phyloP scores from a whole-genome alignment of 805 yeast genomes.

The Candida awuae region DNA sequence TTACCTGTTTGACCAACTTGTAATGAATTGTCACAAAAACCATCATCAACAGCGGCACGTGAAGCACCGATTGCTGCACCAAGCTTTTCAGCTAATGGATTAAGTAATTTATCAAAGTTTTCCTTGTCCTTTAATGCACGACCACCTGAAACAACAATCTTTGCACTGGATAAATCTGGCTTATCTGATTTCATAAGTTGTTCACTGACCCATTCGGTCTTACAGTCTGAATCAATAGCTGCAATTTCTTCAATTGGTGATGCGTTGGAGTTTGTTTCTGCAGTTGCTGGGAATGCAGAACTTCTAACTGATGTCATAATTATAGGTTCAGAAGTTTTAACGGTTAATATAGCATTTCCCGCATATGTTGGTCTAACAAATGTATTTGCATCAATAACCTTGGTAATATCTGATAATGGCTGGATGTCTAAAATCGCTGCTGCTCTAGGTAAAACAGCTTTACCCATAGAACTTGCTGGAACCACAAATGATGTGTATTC shows the following conservation, averaged over 20 bases:
- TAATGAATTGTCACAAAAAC: constrained; percentile 89
- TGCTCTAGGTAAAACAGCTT: constrained; percentile 75
- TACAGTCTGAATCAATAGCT: constrained; percentile 30
- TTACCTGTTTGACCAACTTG: constrained; percentile 99
- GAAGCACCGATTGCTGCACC: constrained; percentile 96
- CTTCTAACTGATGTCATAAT: constrained; percentile 74
- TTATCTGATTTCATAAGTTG: constrained; percentile 69
- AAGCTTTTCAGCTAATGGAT: constrained; percentile 76
- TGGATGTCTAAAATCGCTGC: constrained; percentile 82
- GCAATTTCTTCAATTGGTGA: constrained; percentile 43
- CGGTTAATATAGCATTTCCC: constrained; percentile 85
- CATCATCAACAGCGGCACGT: constrained; percentile 96
- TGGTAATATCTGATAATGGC: constrained; percentile 76
- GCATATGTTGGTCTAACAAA: constrained; percentile 94
- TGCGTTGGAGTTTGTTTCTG: constrained; percentile 26
- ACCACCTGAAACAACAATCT: constrained; percentile 83
- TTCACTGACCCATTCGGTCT: constrained; percentile 66
- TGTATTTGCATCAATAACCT: constrained; percentile 56
- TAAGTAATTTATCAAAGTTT: constrained; percentile 65
- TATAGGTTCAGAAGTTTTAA: constrained; percentile 57
- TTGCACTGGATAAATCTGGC: constrained; percentile 85
- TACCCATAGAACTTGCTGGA: constrained; percentile 83
- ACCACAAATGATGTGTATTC: constrained; percentile 58
- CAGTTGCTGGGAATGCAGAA: constrained; percentile 59
- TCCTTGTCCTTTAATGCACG: constrained; percentile 89